phyloP scores from a whole-genome alignment of 1,139 yeast species.

The Tardiomyces depauwii region DNA sequence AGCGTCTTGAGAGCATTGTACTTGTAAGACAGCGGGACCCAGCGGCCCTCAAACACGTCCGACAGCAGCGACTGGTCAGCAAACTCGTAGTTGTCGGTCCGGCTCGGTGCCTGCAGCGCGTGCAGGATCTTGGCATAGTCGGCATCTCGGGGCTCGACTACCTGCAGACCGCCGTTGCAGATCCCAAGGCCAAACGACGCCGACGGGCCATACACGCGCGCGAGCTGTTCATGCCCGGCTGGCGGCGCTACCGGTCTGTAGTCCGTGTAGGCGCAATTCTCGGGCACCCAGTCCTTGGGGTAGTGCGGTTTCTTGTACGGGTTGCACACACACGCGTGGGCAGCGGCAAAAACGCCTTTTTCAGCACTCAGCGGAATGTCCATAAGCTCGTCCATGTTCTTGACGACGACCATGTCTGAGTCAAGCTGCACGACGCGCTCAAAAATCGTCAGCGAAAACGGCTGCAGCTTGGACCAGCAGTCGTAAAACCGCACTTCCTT shows the following conservation, averaged over 20 bases:
- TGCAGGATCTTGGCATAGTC: constrained; percentile 29
- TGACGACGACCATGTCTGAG: constrained; percentile 42
- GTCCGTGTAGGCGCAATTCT: constrained; percentile 38
- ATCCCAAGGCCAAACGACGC: constrained; percentile 31
- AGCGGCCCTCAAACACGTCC: constrained; percentile 36
- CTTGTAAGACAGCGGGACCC: constrained; percentile 40
- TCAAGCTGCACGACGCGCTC: constrained; percentile 42
- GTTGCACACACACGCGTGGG: constrained; percentile 52
- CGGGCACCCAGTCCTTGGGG: constrained; percentile 39
- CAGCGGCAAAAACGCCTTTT: constrained; percentile 37
- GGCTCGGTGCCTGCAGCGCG: constrained; percentile 26
- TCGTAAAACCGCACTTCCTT: constrained; percentile 42
- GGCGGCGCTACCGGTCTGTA: constrained; percentile 13
- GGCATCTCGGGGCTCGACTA: constrained; percentile 32
- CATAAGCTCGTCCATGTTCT: constrained; percentile 48
- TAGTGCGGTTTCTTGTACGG: constrained; percentile 40
- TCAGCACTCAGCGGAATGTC: constrained; percentile 26
- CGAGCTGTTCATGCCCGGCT: constrained; percentile 9
- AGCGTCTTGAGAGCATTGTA: constrained; percentile 46
- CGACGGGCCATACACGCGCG: constrained; percentile 27
- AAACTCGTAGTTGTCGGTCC: constrained; percentile 34
- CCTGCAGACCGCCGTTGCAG: constrained; percentile 45
- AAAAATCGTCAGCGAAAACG: constrained; percentile 37
- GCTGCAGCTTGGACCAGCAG: constrained; percentile 48
- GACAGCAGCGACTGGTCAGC: constrained; percentile 48